A percentile compares a stretch with the other conserved stretches of the same genome.
phyloP scores from a whole-genome alignment of 73 alveolate species.

The Tetrahymena thermophila region DNA sequence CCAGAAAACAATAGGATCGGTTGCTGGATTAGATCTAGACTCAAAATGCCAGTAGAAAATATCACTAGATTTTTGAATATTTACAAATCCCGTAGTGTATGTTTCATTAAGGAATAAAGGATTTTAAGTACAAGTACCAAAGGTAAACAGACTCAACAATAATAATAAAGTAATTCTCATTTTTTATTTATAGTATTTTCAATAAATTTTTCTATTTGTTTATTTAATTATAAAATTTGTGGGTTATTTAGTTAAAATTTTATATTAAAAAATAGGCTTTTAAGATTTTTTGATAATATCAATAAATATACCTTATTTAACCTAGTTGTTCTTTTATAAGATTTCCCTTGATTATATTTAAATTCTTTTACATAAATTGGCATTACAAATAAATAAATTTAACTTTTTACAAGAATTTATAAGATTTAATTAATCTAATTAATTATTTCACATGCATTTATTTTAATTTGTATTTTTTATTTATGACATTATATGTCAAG shows the following conservation, averaged over 20 bases:
- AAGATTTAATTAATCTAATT: too few relatives aligned
- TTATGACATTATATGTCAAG: too few relatives aligned
- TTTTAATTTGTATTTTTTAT: too few relatives aligned
- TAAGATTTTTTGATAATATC: background rate
- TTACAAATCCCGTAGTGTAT: background rate
- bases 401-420: too few relatives aligned
- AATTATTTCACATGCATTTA: too few relatives aligned
- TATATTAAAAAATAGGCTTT: background rate
- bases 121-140: background rate
- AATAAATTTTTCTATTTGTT: background rate
- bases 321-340: background rate
- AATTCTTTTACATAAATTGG: background rate
- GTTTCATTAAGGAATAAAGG: background rate
- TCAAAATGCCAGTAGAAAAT: background rate
- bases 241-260: background rate
- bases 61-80: background rate
- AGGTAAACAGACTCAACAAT: background rate
- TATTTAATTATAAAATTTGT: background rate
- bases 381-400: too few relatives aligned
- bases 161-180: background rate
- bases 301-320: background rate
- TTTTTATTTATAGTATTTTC: background rate
- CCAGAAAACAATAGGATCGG: slow-evolving; percentile 93
- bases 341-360: background rate
- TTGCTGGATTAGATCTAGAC: background rate